These are phyloP conservation scores for Magnusiomyces paraingens DNA, from an alignment of 1,139 yeast genomes.

Conservation along the genomic window DNA sequence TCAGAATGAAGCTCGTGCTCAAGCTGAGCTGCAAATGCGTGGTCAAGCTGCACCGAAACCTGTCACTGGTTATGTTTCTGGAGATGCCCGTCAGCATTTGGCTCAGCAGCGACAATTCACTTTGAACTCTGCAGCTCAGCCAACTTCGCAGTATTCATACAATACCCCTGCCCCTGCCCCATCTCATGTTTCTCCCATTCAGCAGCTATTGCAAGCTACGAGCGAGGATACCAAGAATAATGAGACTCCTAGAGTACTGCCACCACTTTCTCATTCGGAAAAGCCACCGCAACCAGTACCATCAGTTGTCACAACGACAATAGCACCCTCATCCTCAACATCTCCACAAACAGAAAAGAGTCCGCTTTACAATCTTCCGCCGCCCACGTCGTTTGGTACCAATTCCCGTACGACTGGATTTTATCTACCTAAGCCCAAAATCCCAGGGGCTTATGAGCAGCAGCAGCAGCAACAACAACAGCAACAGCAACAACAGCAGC, in stretches of 20 bases:
- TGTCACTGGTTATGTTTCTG: neutral
- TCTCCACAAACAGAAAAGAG: neutral
- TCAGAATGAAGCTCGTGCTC: too few species aligned
- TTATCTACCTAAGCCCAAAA: slow-evolving; percentile 12
- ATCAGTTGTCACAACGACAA: neutral
- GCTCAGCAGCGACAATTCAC: neutral
- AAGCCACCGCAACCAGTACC: neutral
- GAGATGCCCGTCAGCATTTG: slow-evolving; percentile 1
- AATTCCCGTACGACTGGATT: slow-evolving; percentile 1
- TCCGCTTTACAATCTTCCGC: slow-evolving; percentile 2
- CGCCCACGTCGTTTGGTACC: slow-evolving; percentile 6
- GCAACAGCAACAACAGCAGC: slow-evolving; percentile 2
- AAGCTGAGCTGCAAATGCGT: too few species aligned
- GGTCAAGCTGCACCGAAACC: too few species aligned
- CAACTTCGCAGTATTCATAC: neutral
- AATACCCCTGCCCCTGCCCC: neutral
- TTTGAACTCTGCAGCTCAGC: neutral
- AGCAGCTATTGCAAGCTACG: slow-evolving; percentile 13
- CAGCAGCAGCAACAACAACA: neutral
- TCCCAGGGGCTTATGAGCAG: slow-evolving; percentile 5
- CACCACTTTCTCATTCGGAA: slow-evolving; percentile 6
- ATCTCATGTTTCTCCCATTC: slow-evolving; percentile 11
- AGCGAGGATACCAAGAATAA: neutral
- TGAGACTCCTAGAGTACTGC: slow-evolving; percentile 8
- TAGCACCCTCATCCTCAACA: neutral